Percentiles rank a stretch among this genome's conserved stretches.
Evolutionary conservation across 1,139 yeast genomes (phyloP).

Genomic region (Wickerhamiella infanticola): DNA sequence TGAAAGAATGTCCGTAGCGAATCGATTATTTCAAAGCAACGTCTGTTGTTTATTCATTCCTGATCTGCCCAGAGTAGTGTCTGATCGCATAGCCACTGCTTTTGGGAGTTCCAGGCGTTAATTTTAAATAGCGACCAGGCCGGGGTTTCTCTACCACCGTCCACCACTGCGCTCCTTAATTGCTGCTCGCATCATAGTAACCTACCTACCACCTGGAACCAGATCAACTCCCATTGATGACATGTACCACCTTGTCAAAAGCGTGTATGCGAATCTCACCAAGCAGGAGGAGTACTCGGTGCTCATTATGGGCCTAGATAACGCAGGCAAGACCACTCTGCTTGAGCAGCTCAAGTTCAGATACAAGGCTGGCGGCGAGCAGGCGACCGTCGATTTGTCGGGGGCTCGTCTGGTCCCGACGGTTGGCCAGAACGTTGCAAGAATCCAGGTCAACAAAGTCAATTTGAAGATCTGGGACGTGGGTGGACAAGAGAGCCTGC

Average conservation of each 20-base stretch:
- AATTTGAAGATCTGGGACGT: conserved; percentile 84
- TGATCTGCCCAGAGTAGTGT: no score
- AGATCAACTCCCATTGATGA: conserved; percentile 12
- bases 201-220: conserved; percentile 13
- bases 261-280: conserved; percentile 42
- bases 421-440: conserved; percentile 60
- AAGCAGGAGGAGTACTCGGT: conserved; percentile 55
- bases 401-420: conserved; percentile 41
- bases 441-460: conserved; percentile 36
- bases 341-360: conserved; percentile 45
- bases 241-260: conserved; percentile 54
- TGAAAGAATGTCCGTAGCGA: neutral
- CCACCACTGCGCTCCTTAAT: no score
- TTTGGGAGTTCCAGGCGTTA: no score
- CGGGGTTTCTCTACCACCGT: no score
- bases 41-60: no score
- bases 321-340: conserved; percentile 89
- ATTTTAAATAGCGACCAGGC: no score
- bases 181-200: conserved; percentile 7
- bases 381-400: conserved; percentile 16
- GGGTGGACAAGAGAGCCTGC: conserved; percentile 77
- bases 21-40: no score
- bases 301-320: conserved; percentile 76
- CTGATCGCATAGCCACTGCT: no score
- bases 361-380: conserved; percentile 24